Conservation (phyloP, 352 stramenopile species). For the Pythium guiyangense region DNA sequence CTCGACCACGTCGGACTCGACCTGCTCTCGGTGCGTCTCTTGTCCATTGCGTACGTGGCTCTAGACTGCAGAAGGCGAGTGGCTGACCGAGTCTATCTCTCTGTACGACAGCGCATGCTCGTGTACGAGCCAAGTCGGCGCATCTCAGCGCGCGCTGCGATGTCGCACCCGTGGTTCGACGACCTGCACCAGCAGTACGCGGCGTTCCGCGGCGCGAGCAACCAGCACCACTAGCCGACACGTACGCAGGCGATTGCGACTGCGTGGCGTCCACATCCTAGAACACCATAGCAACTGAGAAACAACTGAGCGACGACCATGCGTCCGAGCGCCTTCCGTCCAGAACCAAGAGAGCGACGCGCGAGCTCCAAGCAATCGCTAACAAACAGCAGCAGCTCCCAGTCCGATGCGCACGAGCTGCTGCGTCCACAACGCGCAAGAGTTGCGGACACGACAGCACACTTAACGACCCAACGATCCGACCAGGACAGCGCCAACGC, state of each 20-base stretch:
- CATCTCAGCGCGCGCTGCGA: conserved; percentile 76
- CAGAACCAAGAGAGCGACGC: too few relatives aligned
- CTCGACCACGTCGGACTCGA: conserved; percentile 79
- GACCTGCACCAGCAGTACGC: conserved; percentile 73
- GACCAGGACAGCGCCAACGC: too few relatives aligned
- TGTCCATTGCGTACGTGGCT: neutral
- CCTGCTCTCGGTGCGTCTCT: conserved; percentile 56
- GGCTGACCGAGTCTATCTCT: neutral
- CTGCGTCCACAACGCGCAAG: too few relatives aligned
- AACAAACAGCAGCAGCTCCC: too few relatives aligned
- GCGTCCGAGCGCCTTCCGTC: too few relatives aligned
- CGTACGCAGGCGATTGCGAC: too few relatives aligned
- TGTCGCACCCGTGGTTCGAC: conserved; percentile 84
- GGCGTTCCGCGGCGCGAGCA: conserved; percentile 44
- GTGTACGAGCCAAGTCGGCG: conserved; percentile 75
- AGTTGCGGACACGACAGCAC: too few relatives aligned
- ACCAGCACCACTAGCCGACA: conserved; percentile 36
- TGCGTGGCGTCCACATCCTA: too few relatives aligned
- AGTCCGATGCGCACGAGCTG: too few relatives aligned
- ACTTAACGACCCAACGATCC: too few relatives aligned
- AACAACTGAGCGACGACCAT: neutral
- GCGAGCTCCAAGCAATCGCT: too few relatives aligned
- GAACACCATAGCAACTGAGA: neutral
- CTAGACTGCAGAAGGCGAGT: neutral
- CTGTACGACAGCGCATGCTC: conserved; percentile 51